Conservation (phyloP, 352 stramenopile genomes). For the Phytopythium chamaehyphon region DNA sequence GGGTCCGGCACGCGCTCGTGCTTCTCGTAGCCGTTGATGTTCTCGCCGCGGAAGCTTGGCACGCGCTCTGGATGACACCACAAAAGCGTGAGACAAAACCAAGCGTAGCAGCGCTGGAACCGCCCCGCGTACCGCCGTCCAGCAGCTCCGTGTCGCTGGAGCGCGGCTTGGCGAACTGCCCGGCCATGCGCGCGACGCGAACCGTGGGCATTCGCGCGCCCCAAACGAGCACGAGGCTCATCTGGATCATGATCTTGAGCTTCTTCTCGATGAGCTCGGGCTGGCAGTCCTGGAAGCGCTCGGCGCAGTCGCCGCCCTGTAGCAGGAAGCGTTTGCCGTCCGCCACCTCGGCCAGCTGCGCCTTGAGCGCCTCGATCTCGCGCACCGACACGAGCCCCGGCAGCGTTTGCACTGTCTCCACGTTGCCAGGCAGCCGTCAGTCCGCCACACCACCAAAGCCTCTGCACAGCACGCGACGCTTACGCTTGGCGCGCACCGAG, state of each 20-base stretch:
- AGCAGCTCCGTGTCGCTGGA: slow-evolving; percentile 93
- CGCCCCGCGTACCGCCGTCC: slow-evolving; percentile 71
- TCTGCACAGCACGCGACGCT: background rate
- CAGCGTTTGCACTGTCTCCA: slow-evolving; percentile 58
- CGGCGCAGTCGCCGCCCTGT: slow-evolving; percentile 98
- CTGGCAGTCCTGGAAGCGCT: slow-evolving; percentile 94
- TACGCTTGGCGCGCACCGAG: slow-evolving; percentile 66
- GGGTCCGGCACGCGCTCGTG: slow-evolving; percentile 93
- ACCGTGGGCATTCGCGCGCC: slow-evolving; percentile 96
- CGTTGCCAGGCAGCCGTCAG: slow-evolving; percentile 12
- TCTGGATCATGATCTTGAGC: slow-evolving; percentile 95
- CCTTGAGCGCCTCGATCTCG: slow-evolving; percentile 91
- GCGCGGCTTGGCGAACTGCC: slow-evolving; percentile 98
- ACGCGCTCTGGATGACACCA: slow-evolving; percentile 83
- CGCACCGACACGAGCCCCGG: slow-evolving; percentile 95
- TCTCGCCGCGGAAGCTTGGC: slow-evolving; percentile 97
- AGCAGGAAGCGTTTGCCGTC: slow-evolving; percentile 97
- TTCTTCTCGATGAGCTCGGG: slow-evolving; percentile 88
- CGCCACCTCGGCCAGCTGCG: slow-evolving; percentile 91
- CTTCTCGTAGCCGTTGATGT: slow-evolving; percentile 95
- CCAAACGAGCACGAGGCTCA: slow-evolving; percentile 97
- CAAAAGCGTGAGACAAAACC: too few relatives aligned
- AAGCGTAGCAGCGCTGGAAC: too few relatives aligned
- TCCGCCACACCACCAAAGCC: background rate
- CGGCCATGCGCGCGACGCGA: slow-evolving; percentile 96